Conservation (phyloP, 345 rosid species). For the Eucalyptus sp. region DNA sequence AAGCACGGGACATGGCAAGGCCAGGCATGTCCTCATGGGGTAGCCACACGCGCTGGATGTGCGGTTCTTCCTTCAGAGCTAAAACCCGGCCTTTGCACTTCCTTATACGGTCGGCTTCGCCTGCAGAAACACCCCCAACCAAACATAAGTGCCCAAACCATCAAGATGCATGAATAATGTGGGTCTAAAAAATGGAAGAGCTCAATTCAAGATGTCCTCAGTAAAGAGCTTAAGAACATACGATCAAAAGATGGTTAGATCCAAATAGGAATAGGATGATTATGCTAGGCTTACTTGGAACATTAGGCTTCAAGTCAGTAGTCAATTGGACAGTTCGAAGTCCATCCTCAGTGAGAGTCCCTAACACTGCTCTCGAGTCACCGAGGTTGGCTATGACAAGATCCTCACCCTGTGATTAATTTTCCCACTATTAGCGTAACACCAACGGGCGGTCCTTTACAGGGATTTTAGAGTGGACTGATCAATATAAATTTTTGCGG, state of each 20-base stretch:
- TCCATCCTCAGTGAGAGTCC: constrained; percentile 32
- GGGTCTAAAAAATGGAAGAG: not conserved
- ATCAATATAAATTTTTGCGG: not conserved
- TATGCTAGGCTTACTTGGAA: constrained; percentile 39
- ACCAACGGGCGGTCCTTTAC: not conserved
- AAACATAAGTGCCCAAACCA: not conserved
- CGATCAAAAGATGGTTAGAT: not conserved
- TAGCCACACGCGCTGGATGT: constrained; percentile 79
- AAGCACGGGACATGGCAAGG: constrained; percentile 92
- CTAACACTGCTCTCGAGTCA: constrained; percentile 78
- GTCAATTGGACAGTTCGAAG: constrained; percentile 49
- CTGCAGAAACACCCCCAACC: constrained; percentile 7
- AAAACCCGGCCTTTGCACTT: constrained; percentile 64
- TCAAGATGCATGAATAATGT: not conserved
- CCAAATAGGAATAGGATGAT: not conserved
- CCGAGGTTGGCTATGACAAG: constrained; percentile 82
- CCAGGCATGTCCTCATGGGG: constrained; percentile 76
- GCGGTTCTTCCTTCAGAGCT: constrained; percentile 59
- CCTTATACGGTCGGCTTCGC: constrained; percentile 75
- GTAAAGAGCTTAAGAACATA: not conserved
- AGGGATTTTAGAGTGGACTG: not conserved
- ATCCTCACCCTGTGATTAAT: constrained; percentile 39
- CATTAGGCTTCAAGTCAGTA: constrained; percentile 67
- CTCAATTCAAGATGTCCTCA: not conserved
- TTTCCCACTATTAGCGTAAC: not conserved